Conservation (phyloP, 345 rosid species). For the Rhodamnia argentea region DNA sequence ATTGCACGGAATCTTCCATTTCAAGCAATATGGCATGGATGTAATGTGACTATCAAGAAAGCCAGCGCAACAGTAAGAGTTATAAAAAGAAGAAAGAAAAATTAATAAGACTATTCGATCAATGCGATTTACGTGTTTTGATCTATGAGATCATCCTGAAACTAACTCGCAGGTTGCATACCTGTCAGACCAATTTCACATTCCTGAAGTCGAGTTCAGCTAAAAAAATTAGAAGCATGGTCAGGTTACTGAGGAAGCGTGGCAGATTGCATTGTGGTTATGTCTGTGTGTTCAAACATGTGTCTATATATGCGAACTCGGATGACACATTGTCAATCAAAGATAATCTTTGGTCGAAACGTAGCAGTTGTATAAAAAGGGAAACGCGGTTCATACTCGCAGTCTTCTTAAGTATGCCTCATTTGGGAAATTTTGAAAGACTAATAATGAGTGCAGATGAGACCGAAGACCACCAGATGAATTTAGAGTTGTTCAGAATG, state of each 20-base stretch:
- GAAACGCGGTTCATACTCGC: neutral
- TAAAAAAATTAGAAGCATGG: neutral
- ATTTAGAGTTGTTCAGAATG: neutral
- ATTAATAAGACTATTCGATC: neutral
- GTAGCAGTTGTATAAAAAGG: neutral
- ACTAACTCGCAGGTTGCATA: neutral
- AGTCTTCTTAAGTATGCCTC: neutral
- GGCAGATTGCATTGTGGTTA: neutral
- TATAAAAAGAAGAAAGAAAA: neutral
- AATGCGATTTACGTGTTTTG: neutral
- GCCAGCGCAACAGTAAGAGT: neutral
- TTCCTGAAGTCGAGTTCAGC: neutral
- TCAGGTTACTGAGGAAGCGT: neutral
- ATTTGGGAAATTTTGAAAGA: neutral
- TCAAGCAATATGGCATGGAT: neutral
- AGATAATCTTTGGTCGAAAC: neutral
- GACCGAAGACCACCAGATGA: neutral
- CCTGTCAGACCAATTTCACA: neutral
- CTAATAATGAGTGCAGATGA: neutral
- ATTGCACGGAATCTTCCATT: neutral
- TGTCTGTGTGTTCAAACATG: neutral
- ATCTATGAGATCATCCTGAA: neutral
- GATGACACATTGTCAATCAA: neutral
- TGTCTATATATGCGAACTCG: neutral
- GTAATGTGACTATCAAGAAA: neutral